phyloP scores from a whole-genome alignment of 106 monocot genomes.

The Acorus calamus region DNA sequence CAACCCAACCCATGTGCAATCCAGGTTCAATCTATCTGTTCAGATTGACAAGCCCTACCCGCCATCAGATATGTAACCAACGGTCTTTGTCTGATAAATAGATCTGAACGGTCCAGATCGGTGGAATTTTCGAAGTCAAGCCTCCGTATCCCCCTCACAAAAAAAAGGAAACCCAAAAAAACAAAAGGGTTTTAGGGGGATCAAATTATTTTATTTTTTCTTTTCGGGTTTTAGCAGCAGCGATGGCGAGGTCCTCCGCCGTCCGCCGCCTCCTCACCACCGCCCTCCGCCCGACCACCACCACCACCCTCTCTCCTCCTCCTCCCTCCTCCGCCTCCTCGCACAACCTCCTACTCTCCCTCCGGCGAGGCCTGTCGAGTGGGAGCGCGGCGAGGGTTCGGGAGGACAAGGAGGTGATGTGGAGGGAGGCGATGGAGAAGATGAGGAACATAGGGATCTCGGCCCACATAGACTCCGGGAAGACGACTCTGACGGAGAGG shows the following conservation, averaged over 20 bases:
- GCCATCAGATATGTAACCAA: too few relatives aligned
- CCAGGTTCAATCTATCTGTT: too few relatives aligned
- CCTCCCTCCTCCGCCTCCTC: slow-evolving; percentile 24
- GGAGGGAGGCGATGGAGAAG: slow-evolving; percentile 78
- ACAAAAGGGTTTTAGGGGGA: too few relatives aligned
- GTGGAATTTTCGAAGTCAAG: too few relatives aligned
- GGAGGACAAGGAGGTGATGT: slow-evolving; percentile 69
- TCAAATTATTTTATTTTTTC: too few relatives aligned
- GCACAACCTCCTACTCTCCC: neutral
- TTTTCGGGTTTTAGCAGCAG: too few relatives aligned
- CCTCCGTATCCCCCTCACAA: too few relatives aligned
- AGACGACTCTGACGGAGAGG: slow-evolving; percentile 93
- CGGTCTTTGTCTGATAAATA: too few relatives aligned
- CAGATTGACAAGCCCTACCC: too few relatives aligned
- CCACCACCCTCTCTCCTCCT: slow-evolving; percentile 2
- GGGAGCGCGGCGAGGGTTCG: slow-evolving; percentile 29
- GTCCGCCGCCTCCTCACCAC: slow-evolving; percentile 36
- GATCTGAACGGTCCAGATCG: too few relatives aligned
- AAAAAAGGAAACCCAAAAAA: too few relatives aligned
- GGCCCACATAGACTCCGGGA: slow-evolving; percentile 97
- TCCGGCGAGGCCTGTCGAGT: slow-evolving; percentile 24
- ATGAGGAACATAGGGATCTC: slow-evolving; percentile 95
- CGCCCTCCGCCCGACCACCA: slow-evolving; percentile 2
- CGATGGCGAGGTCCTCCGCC: slow-evolving; percentile 50
- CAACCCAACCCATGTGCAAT: too few relatives aligned